phyloP scores from a whole-genome alignment of 108 stramenopile genomes.

The Skeletonema grethae region DNA sequence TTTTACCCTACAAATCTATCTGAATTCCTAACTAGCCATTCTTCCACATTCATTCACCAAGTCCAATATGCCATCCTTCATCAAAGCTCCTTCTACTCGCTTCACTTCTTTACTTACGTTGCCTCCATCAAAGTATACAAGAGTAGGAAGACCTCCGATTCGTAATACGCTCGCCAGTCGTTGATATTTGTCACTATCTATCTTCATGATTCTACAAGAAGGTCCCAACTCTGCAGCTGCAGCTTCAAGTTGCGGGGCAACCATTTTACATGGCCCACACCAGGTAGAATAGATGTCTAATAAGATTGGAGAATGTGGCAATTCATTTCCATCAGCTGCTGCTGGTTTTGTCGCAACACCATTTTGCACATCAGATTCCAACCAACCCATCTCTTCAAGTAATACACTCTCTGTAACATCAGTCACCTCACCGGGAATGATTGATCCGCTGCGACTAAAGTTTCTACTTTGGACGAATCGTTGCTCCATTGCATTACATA shows the following conservation, averaged over 20 bases:
- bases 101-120: constrained; percentile 45
- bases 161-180: constrained; percentile 54
- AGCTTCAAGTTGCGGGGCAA: constrained; percentile 68
- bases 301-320: constrained; percentile 57
- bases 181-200: constrained; percentile 79
- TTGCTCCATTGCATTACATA: constrained; percentile 57
- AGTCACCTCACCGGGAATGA: constrained; percentile 59
- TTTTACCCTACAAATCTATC: neutral
- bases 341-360: constrained; percentile 1
- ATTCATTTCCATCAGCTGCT: constrained; percentile 10
- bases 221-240: constrained; percentile 68
- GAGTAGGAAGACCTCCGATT: constrained; percentile 54
- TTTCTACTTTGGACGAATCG: constrained; percentile 20
- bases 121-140: constrained; percentile 56
- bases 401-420: constrained; percentile 62
- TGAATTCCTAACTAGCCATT: neutral
- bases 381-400: constrained; percentile 55
- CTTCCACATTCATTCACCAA: constrained; percentile 41
- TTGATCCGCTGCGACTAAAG: constrained; percentile 63
- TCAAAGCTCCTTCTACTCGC: constrained; percentile 83
- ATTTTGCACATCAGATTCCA: constrained; percentile 16
- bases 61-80: constrained; percentile 62
- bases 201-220: constrained; percentile 70
- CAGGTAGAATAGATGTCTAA: constrained; percentile 89
- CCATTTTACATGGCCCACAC: constrained; percentile 90